phyloP scores from a whole-genome alignment of 2,329 filamentous ascomycete genomes.

The Mariannaea sp. region DNA sequence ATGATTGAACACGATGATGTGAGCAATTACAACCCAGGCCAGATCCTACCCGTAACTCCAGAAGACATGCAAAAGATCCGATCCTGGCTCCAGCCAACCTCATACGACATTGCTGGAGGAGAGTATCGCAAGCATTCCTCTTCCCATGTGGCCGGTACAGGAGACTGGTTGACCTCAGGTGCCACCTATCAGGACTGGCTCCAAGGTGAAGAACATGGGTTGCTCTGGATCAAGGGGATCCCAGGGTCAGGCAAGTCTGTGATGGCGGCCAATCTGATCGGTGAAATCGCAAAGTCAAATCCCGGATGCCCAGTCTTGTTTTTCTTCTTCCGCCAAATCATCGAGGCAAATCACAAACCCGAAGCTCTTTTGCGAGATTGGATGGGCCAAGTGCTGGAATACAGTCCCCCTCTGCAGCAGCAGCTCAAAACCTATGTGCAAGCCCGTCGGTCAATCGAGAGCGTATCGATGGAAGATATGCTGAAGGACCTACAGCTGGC shows the following conservation, averaged over 20 bases:
- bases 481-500: not conserved
- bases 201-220: not conserved
- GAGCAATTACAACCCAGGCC: slow-evolving; percentile 40
- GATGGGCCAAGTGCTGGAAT: slow-evolving; percentile 40
- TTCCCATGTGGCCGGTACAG: slow-evolving; percentile 10
- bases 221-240: slow-evolving; percentile 36
- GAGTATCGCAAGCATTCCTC: slow-evolving; percentile 14
- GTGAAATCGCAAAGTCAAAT: slow-evolving; percentile 4
- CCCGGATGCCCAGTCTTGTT: slow-evolving; percentile 38
- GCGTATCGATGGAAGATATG: slow-evolving; percentile 4
- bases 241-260: slow-evolving; percentile 47
- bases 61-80: slow-evolving; percentile 31
- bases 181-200: slow-evolving; percentile 13
- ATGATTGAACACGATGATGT: slow-evolving; percentile 37
- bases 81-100: slow-evolving; percentile 13
- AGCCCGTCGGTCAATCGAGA: not conserved
- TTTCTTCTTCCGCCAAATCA: slow-evolving; percentile 48
- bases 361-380: slow-evolving; percentile 41
- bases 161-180: slow-evolving; percentile 5
- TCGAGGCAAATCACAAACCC: slow-evolving; percentile 42
- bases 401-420: slow-evolving; percentile 39
- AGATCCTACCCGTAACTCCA: slow-evolving; percentile 39
- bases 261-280: slow-evolving; percentile 36
- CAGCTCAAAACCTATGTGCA: slow-evolving; percentile 25
- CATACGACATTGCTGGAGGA: slow-evolving; percentile 1